Base-by-base conservation (phyloP, 2,329 filamentous ascomycete species). In the Clonostachys byssicola region DNA sequence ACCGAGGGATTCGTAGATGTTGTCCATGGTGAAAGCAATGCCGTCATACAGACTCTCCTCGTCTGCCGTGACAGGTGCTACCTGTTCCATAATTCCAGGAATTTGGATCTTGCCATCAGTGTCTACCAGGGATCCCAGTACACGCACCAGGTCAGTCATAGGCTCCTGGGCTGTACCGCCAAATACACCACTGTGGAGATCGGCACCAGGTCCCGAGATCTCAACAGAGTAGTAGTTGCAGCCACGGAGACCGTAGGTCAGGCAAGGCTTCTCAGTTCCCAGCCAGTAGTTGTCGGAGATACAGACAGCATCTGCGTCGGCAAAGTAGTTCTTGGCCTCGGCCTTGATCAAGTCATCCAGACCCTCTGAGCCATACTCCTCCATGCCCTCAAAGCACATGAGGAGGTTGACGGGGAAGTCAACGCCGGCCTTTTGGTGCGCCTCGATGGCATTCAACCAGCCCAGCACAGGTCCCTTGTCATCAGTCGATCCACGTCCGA, bases 241-340 rank as follows among this genome's bases (percentile, higher is more conserved):
- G 46, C 94, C 94, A 56, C 94, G 88, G 52, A 99, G 86, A 58
- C 94, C 94, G 67, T 99, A 99, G 10, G 94, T 99, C 62, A 99
- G 73, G 69, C 94, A 99, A 12, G 94, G 94, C 80, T 96, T 96
- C 79, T 97, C 91, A 6, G 94, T 97, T 49, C 94, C 94, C 39
- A 99, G 85, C 94, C 94, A 99, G 83, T 99, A 99, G 80, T 99
- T 99, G 71, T 99, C 94, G 43, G 90, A 96, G 65, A 99, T 99
- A 74, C 94, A 99, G 51, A 97, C 90, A 6, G 92, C 94, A 56
- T 99, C 94, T 35, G 91, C 85, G 60, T 96, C 92, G 61, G 90
- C 90, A 75, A 99, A 99, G 77, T 86, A 97, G 60, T 89, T 88
- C 73, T 95, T 90, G 55, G 88, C 91, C 73, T 99, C 94, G 42